Conservation (phyloP, 2,329 filamentous ascomycete genomes). For the Tolypocladium pustulatum region DNA sequence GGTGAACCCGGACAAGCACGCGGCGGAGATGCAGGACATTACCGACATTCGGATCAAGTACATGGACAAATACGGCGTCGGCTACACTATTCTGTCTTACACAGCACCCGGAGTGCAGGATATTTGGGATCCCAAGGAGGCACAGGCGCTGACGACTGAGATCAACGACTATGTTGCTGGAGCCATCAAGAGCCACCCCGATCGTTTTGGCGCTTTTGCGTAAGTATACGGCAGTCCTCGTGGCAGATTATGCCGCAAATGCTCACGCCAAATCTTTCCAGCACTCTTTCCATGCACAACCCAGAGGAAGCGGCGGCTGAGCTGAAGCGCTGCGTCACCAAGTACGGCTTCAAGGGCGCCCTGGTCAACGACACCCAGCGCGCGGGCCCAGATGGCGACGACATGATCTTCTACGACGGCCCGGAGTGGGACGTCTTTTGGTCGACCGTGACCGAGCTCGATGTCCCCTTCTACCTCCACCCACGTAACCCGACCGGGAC, state of each 20-base stretch:
- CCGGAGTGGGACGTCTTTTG: slow-evolving; percentile 53
- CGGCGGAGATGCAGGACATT: slow-evolving; percentile 38
- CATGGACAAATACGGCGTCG: slow-evolving; percentile 35
- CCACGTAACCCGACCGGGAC: slow-evolving; percentile 46
- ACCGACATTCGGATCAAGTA: slow-evolving; percentile 29
- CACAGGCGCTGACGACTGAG: slow-evolving; percentile 29
- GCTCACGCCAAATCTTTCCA: slow-evolving; percentile 8
- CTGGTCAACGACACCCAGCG: slow-evolving; percentile 54
- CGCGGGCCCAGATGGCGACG: slow-evolving; percentile 45
- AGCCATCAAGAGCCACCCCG: slow-evolving; percentile 24
- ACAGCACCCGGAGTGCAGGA: slow-evolving; percentile 39
- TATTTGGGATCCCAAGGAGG: slow-evolving; percentile 28
- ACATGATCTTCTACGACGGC: slow-evolving; percentile 54
- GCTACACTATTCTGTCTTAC: slow-evolving; percentile 36
- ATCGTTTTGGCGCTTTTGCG: slow-evolving; percentile 37
- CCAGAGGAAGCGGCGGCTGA: slow-evolving; percentile 38
- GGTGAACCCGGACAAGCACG: slow-evolving; percentile 46
- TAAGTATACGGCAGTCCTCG: slow-evolving; percentile 3
- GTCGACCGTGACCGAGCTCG: slow-evolving; percentile 44
- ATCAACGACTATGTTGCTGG: slow-evolving; percentile 30
- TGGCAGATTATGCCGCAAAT: background rate
- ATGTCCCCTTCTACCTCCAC: slow-evolving; percentile 56
- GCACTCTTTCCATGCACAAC: slow-evolving; percentile 41
- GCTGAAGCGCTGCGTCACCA: slow-evolving; percentile 39
- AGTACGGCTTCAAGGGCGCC: slow-evolving; percentile 52